A percentile compares a stretch with the other conserved stretches of the same genome.
Evolutionary conservation across 768 basidiomycete species (phyloP).

Genomic region (Auriscalpium orientale): DNA sequence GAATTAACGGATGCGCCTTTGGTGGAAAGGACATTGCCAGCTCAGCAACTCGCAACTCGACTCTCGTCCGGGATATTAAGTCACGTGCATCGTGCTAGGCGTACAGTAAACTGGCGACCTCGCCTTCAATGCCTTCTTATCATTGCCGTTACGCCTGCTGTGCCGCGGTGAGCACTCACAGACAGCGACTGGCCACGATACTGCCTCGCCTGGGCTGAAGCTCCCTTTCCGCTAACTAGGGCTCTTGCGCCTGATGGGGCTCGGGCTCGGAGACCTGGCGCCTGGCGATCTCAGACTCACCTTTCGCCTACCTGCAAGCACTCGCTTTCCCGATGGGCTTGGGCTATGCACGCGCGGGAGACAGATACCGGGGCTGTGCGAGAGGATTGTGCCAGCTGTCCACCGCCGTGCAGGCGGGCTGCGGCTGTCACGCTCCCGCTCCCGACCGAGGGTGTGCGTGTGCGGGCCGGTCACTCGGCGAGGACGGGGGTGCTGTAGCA

Average conservation of each 20-base stretch:
- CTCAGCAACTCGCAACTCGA: too few relatives aligned
- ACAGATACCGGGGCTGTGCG: conserved; percentile 22
- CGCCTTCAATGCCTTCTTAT: conserved; percentile 5
- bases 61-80: too few relatives aligned
- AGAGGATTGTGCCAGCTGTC: conserved; percentile 20
- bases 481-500: too few relatives aligned
- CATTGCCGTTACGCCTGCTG: conserved; percentile 6
- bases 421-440: conserved; percentile 35
- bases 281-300: neutral
- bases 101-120: too few relatives aligned
- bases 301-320: too few relatives aligned
- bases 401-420: conserved; percentile 40
- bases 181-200: conserved; percentile 21
- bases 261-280: neutral
- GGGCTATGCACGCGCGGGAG: neutral
- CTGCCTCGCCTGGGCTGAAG: conserved; percentile 7
- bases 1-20: too few relatives aligned
- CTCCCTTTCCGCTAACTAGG: neutral
- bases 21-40: too few relatives aligned
- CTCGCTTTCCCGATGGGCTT: neutral
- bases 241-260: neutral
- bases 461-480: too few relatives aligned
- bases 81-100: neutral
- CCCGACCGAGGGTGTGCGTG: too few relatives aligned
- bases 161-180: conserved; percentile 24